Conservation (phyloP, 2,329 filamentous ascomycete genomes). For the Tolypocladium guangdongense region DNA sequence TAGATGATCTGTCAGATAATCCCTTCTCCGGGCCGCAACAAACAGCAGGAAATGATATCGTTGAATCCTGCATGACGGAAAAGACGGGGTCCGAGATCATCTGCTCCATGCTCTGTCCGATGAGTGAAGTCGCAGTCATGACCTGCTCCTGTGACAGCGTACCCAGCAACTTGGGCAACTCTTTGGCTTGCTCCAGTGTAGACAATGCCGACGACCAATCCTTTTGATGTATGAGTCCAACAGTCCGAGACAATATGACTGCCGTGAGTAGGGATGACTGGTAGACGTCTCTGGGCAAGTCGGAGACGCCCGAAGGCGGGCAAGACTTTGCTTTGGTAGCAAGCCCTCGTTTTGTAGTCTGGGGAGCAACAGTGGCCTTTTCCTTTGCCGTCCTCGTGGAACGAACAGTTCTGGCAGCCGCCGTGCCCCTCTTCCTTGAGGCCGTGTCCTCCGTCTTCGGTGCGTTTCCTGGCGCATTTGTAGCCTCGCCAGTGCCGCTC, state of each 20-base stretch:
- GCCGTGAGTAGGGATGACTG: constrained; percentile 25
- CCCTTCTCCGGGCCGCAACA: constrained; percentile 29
- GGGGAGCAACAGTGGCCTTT: constrained; percentile 5
- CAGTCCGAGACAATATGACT: constrained; percentile 26
- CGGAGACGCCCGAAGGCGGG: constrained; percentile 6
- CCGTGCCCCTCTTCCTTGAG: constrained; percentile 5
- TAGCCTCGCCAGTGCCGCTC: constrained; percentile 10
- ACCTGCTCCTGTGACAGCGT: constrained; percentile 41
- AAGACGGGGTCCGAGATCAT: constrained; percentile 76
- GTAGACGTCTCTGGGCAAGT: constrained; percentile 20
- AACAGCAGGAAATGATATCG: constrained; percentile 73
- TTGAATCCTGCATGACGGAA: constrained; percentile 85
- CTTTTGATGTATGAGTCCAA: constrained; percentile 34
- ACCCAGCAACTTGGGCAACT: constrained; percentile 28
- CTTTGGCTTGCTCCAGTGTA: constrained; percentile 39
- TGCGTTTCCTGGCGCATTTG: not conserved
- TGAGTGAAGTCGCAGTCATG: constrained; percentile 54
- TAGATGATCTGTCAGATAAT: constrained; percentile 22
- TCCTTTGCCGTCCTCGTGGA: constrained; percentile 12
- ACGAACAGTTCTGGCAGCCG: constrained; percentile 13
- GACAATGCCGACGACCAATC: constrained; percentile 48
- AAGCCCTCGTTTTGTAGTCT: constrained; percentile 3
- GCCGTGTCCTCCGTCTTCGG: not conserved
- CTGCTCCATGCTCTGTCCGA: constrained; percentile 57
- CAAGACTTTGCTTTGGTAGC: constrained; percentile 11